These are phyloP conservation scores for Dysphania ambrosioides DNA, from an alignment of 148 eudicot species.

Conservation along the genomic window DNA sequence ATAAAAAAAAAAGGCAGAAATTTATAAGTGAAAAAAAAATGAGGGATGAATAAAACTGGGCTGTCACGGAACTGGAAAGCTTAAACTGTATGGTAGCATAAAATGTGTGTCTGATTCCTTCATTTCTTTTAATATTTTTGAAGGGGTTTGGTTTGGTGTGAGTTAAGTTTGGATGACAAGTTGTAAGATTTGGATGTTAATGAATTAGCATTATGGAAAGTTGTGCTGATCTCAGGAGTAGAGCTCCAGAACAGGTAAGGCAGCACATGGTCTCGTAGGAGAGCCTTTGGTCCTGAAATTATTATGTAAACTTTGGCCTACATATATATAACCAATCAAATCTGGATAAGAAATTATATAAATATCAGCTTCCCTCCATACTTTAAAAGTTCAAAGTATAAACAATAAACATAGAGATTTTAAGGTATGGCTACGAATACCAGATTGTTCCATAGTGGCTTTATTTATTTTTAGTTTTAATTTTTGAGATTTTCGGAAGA, in stretches of 20 bases:
- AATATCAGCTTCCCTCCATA: not conserved
- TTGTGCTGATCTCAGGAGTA: constrained; percentile 14
- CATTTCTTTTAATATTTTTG: not conserved
- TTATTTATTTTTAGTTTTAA: too few relatives aligned
- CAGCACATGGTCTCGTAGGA: constrained; percentile 32
- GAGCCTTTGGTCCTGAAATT: constrained; percentile 16
- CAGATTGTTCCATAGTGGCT: too few relatives aligned
- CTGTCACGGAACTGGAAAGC: constrained; percentile 23
- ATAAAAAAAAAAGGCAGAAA: constrained; percentile 6
- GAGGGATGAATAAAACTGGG: constrained; percentile 11
- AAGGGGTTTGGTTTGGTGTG: too few relatives aligned
- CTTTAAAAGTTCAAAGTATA: not conserved
- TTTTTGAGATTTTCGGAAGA: too few relatives aligned
- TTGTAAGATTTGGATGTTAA: constrained; percentile 8
- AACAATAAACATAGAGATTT: too few relatives aligned
- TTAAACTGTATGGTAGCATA: not conserved
- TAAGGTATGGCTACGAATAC: not conserved
- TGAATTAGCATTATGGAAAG: constrained; percentile 20
- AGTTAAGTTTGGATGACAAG: too few relatives aligned
- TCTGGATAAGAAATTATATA: constrained; percentile 5
- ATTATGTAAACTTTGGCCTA: constrained; percentile 23
- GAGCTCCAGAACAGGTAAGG: constrained; percentile 29
- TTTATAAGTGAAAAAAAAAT: constrained; percentile 1
- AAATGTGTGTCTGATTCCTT: not conserved
- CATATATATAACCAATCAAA: constrained; percentile 9